Evolutionary conservation across 2,329 filamentous ascomycete genomes (phyloP).

Genomic region (Alternaria brassicicola): DNA sequence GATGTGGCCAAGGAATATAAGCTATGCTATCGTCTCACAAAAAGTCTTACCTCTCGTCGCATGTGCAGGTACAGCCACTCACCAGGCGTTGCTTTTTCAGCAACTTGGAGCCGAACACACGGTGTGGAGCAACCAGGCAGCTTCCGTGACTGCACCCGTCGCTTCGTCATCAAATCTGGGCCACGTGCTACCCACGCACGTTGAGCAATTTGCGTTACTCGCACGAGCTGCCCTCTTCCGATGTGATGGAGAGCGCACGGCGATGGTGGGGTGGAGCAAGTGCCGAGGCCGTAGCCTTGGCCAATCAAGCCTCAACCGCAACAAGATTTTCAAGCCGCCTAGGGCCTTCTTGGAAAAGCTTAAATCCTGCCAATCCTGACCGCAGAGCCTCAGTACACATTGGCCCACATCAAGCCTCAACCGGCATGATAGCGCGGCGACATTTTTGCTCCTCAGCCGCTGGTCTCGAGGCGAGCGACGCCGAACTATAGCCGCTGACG

Average conservation of each 20-base stretch:
- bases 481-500: constrained; percentile 16
- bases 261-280: constrained; percentile 2
- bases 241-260: background rate
- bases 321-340: constrained; percentile 17
- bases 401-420: constrained; percentile 17
- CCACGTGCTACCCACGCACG: background rate
- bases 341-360: constrained; percentile 15
- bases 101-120: background rate
- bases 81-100: background rate
- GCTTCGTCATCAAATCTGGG: background rate
- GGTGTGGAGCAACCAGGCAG: background rate
- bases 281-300: background rate
- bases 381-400: constrained; percentile 12
- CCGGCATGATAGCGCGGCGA: constrained; percentile 16
- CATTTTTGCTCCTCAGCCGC: constrained; percentile 22
- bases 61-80: background rate
- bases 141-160: background rate
- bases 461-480: constrained; percentile 8
- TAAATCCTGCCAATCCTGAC: constrained; percentile 10
- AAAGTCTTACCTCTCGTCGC: background rate
- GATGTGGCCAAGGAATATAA: constrained; percentile 1
- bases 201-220: constrained; percentile 1
- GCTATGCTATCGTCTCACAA: background rate
- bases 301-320: constrained; percentile 1
- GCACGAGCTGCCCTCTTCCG: constrained; percentile 11